Evolutionary conservation across 1,139 yeast species (phyloP).

Genomic region (Candida sanyaensis): DNA sequence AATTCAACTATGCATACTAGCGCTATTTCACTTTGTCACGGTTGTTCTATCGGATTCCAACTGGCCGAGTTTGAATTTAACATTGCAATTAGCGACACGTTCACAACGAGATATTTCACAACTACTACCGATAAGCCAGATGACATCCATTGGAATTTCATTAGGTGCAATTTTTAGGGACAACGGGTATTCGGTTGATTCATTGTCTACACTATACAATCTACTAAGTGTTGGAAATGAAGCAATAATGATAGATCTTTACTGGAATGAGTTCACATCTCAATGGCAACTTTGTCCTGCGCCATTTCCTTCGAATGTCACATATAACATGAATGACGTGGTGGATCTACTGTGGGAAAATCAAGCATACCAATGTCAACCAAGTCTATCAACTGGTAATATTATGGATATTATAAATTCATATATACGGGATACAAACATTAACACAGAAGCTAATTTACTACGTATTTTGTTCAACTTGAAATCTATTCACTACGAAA

Average conservation of each 20-base stretch:
- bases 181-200: conserved; percentile 48
- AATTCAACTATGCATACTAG: neutral
- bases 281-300: conserved; percentile 77
- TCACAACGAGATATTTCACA: conserved; percentile 70
- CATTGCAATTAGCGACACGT: conserved; percentile 40
- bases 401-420: conserved; percentile 35
- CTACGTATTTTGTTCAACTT: conserved; percentile 55
- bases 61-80: conserved; percentile 8
- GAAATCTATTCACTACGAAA: conserved; percentile 21
- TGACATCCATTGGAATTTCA: conserved; percentile 59
- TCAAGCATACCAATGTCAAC: conserved; percentile 38
- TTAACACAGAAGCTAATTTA: conserved; percentile 55
- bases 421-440: conserved; percentile 52
- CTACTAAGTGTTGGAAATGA: conserved; percentile 55
- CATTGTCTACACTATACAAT: conserved; percentile 37
- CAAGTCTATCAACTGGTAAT: conserved; percentile 40
- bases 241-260: conserved; percentile 60
- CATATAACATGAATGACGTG: conserved; percentile 15
- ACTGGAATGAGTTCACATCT: conserved; percentile 55
- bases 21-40: neutral
- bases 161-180: conserved; percentile 49
- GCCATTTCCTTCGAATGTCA: conserved; percentile 34
- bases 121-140: conserved; percentile 58
- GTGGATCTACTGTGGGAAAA: conserved; percentile 31
- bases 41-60: neutral